Conservation (phyloP, 345 rosid genomes). For the Gynandropsis gynandra region DNA sequence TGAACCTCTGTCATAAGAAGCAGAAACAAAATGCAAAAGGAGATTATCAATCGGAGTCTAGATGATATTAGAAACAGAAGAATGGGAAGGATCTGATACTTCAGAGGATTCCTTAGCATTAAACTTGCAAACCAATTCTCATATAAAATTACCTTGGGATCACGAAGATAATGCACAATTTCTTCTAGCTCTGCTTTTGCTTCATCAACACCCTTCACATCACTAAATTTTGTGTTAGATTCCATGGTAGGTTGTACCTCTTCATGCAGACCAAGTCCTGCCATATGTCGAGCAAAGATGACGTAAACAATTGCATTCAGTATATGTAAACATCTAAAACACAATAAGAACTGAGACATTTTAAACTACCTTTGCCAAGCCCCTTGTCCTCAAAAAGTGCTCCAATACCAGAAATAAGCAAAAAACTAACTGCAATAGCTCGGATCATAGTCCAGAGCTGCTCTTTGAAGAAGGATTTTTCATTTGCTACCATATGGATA, state of each 20-base stretch:
- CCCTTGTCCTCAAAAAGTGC: constrained; percentile 94
- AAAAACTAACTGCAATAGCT: constrained; percentile 57
- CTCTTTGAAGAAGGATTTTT: constrained; percentile 82
- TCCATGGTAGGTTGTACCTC: constrained; percentile 96
- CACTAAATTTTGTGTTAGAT: constrained; percentile 80
- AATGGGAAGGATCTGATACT: too few relatives aligned
- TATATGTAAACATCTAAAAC: constrained; percentile 3
- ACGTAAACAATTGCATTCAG: neutral
- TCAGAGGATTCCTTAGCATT: too few relatives aligned
- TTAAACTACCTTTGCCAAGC: constrained; percentile 66
- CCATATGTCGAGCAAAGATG: constrained; percentile 5
- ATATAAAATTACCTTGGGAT: constrained; percentile 64
- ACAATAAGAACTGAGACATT: constrained; percentile 6
- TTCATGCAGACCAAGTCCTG: constrained; percentile 89
- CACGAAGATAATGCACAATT: constrained; percentile 93
- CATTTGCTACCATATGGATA: constrained; percentile 71
- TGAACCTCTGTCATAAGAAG: constrained; percentile 63
- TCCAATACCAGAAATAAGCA: constrained; percentile 82
- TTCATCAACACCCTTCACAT: constrained; percentile 97
- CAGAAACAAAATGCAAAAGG: constrained; percentile 5
- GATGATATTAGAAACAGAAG: neutral
- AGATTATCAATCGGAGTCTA: neutral
- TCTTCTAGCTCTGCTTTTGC: constrained; percentile 95
- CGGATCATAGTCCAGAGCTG: constrained; percentile 92
- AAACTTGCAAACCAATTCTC: neutral